A percentile compares a stretch with the other conserved stretches of the same genome.
Conservation (phyloP, 108 stramenopile species). For the Nitzschia inconspicua region DNA sequence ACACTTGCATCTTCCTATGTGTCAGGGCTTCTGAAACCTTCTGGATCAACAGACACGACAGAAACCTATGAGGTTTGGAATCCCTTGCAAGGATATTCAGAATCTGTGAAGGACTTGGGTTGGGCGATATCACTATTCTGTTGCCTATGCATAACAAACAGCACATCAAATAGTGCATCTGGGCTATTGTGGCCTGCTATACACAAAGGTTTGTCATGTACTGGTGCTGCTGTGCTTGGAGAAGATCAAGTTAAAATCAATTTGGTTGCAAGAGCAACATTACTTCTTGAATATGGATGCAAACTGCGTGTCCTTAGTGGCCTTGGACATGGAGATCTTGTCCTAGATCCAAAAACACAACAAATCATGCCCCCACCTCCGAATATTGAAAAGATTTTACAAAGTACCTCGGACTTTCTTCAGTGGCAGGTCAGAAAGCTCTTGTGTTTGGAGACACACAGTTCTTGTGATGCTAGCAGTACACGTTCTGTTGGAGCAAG, state of each 20-base stretch:
- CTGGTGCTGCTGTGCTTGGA: conserved; percentile 19
- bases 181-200: conserved; percentile 80
- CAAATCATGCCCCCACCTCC: conserved; percentile 73
- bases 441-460: conserved; percentile 4
- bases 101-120: conserved; percentile 30
- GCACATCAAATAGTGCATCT: conserved; percentile 19
- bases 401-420: conserved; percentile 54
- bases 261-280: conserved; percentile 43
- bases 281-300: conserved; percentile 76
- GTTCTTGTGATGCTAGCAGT: conserved; percentile 23
- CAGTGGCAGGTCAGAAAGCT: conserved; percentile 40
- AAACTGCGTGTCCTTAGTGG: conserved; percentile 55
- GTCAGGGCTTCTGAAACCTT: conserved; percentile 7
- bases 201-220: conserved; percentile 56
- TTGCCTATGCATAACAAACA: conserved; percentile 21
- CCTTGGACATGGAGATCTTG: conserved; percentile 78
- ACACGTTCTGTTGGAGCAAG: no score
- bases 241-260: conserved; percentile 26
- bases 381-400: conserved; percentile 63
- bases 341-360: conserved; percentile 47
- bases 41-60: background rate
- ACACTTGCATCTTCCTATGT: conserved; percentile 36
- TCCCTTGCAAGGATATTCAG: conserved; percentile 31
- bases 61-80: conserved; percentile 22
- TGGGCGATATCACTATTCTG: conserved; percentile 40